These are phyloP conservation scores for Spinellus fusiger DNA, from an alignment of 192 early-diverging fungal species.

Conservation along the genomic window DNA sequence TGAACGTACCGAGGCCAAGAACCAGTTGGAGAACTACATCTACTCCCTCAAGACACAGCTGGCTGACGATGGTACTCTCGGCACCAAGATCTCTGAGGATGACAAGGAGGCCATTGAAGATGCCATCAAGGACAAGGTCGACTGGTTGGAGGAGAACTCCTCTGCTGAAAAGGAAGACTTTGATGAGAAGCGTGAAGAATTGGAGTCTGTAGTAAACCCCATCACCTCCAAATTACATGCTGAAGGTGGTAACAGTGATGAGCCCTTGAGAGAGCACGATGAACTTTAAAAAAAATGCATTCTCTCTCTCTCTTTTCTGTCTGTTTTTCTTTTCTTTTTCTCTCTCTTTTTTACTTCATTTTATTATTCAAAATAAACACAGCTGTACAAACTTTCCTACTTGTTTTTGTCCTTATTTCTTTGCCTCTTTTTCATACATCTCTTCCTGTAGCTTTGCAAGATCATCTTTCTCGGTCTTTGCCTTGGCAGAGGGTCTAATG, in stretches of 20 bases:
- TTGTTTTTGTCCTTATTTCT: constrained; percentile 1
- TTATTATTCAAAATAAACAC: too few relatives aligned
- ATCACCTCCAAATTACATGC: constrained; percentile 89
- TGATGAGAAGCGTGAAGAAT: constrained; percentile 91
- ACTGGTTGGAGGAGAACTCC: constrained; percentile 77
- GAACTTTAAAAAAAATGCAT: constrained; percentile 10
- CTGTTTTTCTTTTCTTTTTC: too few relatives aligned
- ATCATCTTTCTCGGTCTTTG: too few relatives aligned
- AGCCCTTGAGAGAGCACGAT: constrained; percentile 20
- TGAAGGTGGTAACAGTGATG: constrained; percentile 15
- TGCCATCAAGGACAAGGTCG: constrained; percentile 60
- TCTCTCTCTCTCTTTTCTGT: too few relatives aligned
- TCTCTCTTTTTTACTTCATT: too few relatives aligned
- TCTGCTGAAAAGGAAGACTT: constrained; percentile 95
- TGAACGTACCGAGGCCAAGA: constrained; percentile 85
- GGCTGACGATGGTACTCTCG: constrained; percentile 52
- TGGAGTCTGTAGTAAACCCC: constrained; percentile 92
- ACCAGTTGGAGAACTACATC: constrained; percentile 93
- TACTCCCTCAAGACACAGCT: constrained; percentile 94
- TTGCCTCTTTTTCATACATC: constrained; percentile 14
- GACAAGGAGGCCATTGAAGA: constrained; percentile 87
- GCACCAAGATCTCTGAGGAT: constrained; percentile 57
- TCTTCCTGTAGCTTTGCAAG: constrained; percentile 34
- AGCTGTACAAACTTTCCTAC: too few relatives aligned
- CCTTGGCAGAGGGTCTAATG: constrained; percentile 36